Evolutionary conservation across 2,329 filamentous ascomycete species (phyloP).

Genomic region (Fusarium odoratissimum): DNA sequence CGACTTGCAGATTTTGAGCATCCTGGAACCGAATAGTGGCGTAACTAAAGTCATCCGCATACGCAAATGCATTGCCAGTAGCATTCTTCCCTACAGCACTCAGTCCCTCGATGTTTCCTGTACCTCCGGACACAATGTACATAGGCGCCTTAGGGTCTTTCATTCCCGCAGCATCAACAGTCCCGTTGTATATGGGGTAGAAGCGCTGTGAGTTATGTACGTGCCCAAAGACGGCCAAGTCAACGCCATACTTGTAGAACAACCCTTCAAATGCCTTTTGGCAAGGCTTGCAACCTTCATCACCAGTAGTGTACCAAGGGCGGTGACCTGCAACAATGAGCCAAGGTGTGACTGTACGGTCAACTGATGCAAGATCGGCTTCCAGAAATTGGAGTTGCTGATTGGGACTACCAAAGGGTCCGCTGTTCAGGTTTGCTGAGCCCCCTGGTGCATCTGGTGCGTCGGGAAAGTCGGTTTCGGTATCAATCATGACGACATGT

Average conservation of each 20-base stretch:
- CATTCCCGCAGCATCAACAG: conserved; percentile 6
- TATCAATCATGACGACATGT: conserved; percentile 50
- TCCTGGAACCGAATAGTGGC: conserved; percentile 20
- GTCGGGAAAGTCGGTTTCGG: conserved; percentile 52
- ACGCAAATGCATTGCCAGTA: conserved; percentile 13
- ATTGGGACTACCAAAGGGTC: conserved; percentile 9
- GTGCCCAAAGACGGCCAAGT: conserved; percentile 20
- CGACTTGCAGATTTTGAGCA: conserved; percentile 7
- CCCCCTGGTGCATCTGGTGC: conserved; percentile 22
- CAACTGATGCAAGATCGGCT: conserved; percentile 60
- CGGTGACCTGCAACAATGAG: conserved; percentile 53
- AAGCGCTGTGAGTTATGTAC: conserved; percentile 27
- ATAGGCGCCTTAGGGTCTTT: conserved; percentile 21
- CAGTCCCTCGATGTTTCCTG: conserved; percentile 22
- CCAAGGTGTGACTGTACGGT: conserved; percentile 65
- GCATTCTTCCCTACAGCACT: conserved; percentile 6
- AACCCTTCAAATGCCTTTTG: conserved; percentile 21
- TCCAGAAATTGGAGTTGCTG: conserved; percentile 26
- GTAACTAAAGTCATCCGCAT: conserved; percentile 29
- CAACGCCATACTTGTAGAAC: conserved; percentile 23
- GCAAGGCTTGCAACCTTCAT: conserved; percentile 31
- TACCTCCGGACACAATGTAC: conserved; percentile 26
- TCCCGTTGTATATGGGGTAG: conserved; percentile 15
- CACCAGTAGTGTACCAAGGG: conserved; percentile 60
- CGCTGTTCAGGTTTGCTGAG: conserved; percentile 21